Evolutionary conservation across 495 filamentous ascomycete genomes (phyloP).

Genomic region (Durotheca rogersii): DNA sequence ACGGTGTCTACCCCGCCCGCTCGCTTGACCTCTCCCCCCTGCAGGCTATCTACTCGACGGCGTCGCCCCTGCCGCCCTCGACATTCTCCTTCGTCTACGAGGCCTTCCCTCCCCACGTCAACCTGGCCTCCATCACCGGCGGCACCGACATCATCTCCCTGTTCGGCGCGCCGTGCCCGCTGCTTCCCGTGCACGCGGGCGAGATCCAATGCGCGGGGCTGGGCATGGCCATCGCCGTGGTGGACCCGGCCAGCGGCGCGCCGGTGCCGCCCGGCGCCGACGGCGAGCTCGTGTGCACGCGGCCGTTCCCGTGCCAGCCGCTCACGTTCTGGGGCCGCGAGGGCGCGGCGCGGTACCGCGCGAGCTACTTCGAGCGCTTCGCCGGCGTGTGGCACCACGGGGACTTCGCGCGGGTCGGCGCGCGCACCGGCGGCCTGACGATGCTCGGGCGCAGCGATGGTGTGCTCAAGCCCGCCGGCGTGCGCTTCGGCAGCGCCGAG

Average conservation of each 20-base stretch:
- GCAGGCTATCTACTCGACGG: constrained; percentile 87
- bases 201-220: constrained; percentile 90
- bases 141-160: constrained; percentile 94
- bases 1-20: constrained; percentile 61
- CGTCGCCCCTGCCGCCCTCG: constrained; percentile 85
- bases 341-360: constrained; percentile 72
- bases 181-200: constrained; percentile 81
- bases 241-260: constrained; percentile 58
- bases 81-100: constrained; percentile 88
- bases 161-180: constrained; percentile 82
- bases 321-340: constrained; percentile 78
- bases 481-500: constrained; percentile 78
- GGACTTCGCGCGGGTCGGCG: constrained; percentile 81
- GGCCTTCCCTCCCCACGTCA: constrained; percentile 71
- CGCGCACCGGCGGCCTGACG: constrained; percentile 69
- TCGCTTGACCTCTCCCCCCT: constrained; percentile 57
- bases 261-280: constrained; percentile 61
- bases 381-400: constrained; percentile 85
- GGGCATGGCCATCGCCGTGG: constrained; percentile 84
- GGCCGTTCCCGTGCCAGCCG: constrained; percentile 87
- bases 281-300: constrained; percentile 88
- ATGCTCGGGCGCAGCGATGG: constrained; percentile 81
- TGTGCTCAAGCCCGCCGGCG: constrained; percentile 74
- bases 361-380: constrained; percentile 87
- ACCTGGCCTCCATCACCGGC: constrained; percentile 82